A percentile compares a stretch with the other conserved stretches of the same genome.
These are phyloP conservation scores for Tuber umbilicatum DNA, from an alignment of 495 filamentous ascomycete species.

Conservation along the genomic window DNA sequence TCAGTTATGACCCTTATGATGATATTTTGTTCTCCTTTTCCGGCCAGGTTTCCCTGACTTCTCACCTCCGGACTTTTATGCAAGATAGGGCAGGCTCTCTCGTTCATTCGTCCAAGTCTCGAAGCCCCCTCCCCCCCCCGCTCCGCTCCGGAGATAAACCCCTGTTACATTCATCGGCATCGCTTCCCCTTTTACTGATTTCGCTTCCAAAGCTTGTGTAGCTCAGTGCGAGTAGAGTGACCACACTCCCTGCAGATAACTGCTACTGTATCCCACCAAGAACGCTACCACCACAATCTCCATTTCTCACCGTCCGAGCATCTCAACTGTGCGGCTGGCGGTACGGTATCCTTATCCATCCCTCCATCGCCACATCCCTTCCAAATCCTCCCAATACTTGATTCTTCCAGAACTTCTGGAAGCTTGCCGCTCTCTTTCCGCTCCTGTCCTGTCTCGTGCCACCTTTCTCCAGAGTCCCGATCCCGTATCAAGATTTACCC, in stretches of 20 bases:
- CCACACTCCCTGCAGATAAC: not conserved
- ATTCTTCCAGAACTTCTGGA: constrained; percentile 40
- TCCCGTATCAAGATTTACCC: constrained; percentile 22
- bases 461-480: constrained; percentile 14
- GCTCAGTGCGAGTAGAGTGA: not conserved
- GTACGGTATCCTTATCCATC: not conserved
- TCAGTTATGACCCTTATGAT: not conserved
- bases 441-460: constrained; percentile 34
- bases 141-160: not conserved
- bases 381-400: not conserved
- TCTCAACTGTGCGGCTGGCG: not conserved
- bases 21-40: not conserved
- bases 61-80: not conserved
- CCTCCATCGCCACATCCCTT: not conserved
- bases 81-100: not conserved
- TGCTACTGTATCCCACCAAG: not conserved
- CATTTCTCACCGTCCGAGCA: not conserved
- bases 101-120: not conserved
- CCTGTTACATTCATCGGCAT: not conserved
- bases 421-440: constrained; percentile 23
- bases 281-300: not conserved
- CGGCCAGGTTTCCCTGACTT: not conserved
- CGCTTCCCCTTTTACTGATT: not conserved
- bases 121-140: not conserved
- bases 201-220: constrained; percentile 1